phyloP scores from a whole-genome alignment of 176 grass and related monocot genomes.

The Hordeum marinum region DNA sequence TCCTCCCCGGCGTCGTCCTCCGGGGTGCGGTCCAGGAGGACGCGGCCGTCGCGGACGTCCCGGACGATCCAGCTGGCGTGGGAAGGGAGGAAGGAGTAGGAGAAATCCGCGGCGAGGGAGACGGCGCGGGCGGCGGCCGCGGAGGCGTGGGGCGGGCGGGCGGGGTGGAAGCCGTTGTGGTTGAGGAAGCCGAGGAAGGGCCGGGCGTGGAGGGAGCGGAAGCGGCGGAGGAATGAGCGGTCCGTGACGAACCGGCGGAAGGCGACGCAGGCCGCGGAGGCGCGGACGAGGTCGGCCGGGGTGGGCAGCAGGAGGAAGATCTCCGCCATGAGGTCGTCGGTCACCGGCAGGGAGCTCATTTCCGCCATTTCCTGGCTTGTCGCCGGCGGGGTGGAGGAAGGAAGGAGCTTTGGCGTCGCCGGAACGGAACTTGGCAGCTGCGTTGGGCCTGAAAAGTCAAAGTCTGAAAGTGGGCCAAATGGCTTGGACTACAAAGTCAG shows the following conservation, averaged over 20 bases:
- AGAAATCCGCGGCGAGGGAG: slow-evolving; percentile 31
- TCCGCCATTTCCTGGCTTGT: background rate
- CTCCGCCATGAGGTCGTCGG: slow-evolving; percentile 29
- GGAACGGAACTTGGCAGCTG: background rate
- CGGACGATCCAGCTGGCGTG: slow-evolving; percentile 19
- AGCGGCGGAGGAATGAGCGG: slow-evolving; percentile 35
- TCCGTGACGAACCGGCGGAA: slow-evolving; percentile 21
- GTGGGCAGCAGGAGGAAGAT: slow-evolving; percentile 30
- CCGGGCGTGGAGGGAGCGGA: slow-evolving; percentile 28
- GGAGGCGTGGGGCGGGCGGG: slow-evolving; percentile 20
- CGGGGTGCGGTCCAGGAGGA: slow-evolving; percentile 31
- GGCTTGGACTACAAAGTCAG: background rate
- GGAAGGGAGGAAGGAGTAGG: slow-evolving; percentile 36
- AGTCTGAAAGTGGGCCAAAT: too few species aligned
- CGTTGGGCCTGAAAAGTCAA: too few species aligned
- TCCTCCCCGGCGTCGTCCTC: background rate
- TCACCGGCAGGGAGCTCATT: slow-evolving; percentile 7
- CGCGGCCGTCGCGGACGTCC: slow-evolving; percentile 30
- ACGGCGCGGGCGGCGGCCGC: background rate
- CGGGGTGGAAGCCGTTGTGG: slow-evolving; percentile 23
- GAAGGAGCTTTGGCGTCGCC: background rate
- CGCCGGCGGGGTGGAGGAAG: background rate
- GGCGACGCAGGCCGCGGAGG: slow-evolving; percentile 21
- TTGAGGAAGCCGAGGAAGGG: slow-evolving; percentile 31
- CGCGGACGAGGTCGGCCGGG: slow-evolving; percentile 22